Evolutionary conservation across 1,139 yeast species (phyloP), one percentile per base, ranked within the genome.

Genomic region (Yamadazyma membranifaciens): DNA sequence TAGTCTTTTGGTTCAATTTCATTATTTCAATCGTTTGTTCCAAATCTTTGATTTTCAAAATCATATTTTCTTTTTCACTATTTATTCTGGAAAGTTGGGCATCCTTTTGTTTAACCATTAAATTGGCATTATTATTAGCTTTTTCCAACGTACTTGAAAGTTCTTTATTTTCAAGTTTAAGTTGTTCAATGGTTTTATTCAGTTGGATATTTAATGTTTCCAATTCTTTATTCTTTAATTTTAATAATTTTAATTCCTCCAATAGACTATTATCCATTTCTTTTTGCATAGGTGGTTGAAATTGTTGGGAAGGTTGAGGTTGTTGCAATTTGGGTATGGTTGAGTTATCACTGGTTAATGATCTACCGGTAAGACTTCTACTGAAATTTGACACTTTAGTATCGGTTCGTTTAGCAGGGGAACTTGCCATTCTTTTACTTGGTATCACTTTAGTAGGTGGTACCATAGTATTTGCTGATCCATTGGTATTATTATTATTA

Each of bases 41-140:
- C 36, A 81, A 58, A 45, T 75, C 78, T 22, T 69, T 56, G 6
- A 77, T 69, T 48, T 75, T 71, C 24, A 69, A 57, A 45, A 73
- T 72, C 9, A 80, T 65, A 39, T 69, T 72, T 36, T 82, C 88
- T 37, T 80, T 60, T 49, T 85, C 92, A 37, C 81, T 75, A 39
- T 68, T 74, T 14, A 80, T 65, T 35, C 91, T 63, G 30, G 73
- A 67, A 4, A 84, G 62, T 52, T 81, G 88, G 0, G 85, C 78
- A 39, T 84, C 92, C 48, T 79, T 81, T 34, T 85, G 80, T 56
- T 83, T 82, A 24, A 78, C 59, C 45, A 73, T 68, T 48, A 82
- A 65, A 31, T 69, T 65, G 38, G 75, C 73, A 37, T 68, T 69
- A 2, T 83, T 78, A 42, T 67, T 63, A 27, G 63, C 55, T 47